Evolutionary conservation across 352 stramenopile genomes (phyloP).

Genomic region (Thraustotheca clavata): DNA sequence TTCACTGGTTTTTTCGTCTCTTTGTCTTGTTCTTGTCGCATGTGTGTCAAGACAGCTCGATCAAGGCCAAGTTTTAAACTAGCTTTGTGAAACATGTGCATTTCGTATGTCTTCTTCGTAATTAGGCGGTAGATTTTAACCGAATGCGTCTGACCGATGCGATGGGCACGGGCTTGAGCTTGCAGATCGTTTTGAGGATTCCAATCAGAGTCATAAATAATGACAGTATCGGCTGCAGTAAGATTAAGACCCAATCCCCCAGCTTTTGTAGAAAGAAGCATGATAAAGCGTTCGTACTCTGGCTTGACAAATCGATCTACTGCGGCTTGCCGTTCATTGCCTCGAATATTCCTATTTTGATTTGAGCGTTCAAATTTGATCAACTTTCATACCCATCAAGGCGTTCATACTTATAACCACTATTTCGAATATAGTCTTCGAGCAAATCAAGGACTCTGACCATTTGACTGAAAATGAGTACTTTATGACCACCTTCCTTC

Average conservation of each 20-base stretch:
- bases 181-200: conserved; percentile 98
- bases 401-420: conserved; percentile 91
- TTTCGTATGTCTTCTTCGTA: conserved; percentile 90
- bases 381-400: conserved; percentile 83
- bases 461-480: conserved; percentile 99
- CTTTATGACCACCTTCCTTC: conserved; percentile 94
- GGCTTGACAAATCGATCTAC: conserved; percentile 86
- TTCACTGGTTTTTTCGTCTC: conserved; percentile 49
- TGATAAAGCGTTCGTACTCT: conserved; percentile 93
- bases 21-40: conserved; percentile 83
- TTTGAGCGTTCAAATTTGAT: background rate
- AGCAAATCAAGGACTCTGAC: conserved; percentile 99
- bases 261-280: conserved; percentile 97
- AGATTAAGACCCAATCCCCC: conserved; percentile 92
- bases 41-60: conserved; percentile 87
- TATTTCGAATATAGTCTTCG: conserved; percentile 95
- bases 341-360: conserved; percentile 79
- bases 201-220: conserved; percentile 98
- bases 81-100: conserved; percentile 92
- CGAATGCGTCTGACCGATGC: conserved; percentile 86
- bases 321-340: conserved; percentile 78
- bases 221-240: conserved; percentile 91
- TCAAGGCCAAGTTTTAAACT: conserved; percentile 90
- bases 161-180: conserved; percentile 85
- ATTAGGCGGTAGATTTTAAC: conserved; percentile 88